Conservation (phyloP, 176 grass and related monocot species). For the Themeda triandra region DNA sequence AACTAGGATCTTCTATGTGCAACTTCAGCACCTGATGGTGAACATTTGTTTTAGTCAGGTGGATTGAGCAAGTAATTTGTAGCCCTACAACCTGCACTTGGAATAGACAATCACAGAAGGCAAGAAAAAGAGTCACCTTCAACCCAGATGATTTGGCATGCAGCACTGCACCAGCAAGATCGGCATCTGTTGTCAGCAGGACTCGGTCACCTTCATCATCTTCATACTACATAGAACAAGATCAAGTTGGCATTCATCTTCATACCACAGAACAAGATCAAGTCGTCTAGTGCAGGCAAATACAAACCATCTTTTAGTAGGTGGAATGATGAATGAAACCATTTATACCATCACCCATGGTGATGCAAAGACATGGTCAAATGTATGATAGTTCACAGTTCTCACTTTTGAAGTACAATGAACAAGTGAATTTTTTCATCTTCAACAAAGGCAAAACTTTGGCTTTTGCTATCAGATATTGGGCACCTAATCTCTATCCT, state of each 20-base stretch:
- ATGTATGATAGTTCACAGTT: constrained; percentile 2
- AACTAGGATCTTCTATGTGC: constrained; percentile 49
- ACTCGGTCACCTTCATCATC: constrained; percentile 94
- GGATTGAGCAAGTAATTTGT: constrained; percentile 4
- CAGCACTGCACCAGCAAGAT: constrained; percentile 74
- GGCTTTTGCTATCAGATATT: not conserved
- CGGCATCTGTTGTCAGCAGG: constrained; percentile 67
- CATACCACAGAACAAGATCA: constrained; percentile 61
- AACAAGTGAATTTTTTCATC: constrained; percentile 11
- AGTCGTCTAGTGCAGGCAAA: not conserved
- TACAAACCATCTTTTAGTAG: not conserved
- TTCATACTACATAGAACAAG: constrained; percentile 63
- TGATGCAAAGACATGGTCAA: constrained; percentile 2
- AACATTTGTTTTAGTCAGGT: constrained; percentile 26
- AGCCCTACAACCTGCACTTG: not conserved
- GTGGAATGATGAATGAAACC: constrained; percentile 14
- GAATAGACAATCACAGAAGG: not conserved
- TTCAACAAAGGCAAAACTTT: not conserved
- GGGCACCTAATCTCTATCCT: not conserved
- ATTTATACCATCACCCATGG: not conserved
- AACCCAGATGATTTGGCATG: constrained; percentile 76
- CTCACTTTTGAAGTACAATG: not conserved
- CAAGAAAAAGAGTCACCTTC: constrained; percentile 58
- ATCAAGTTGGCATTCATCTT: constrained; percentile 54
- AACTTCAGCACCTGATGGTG: constrained; percentile 72